phyloP scores from a whole-genome alignment of 2,329 filamentous ascomycete species.

The Verticillium isaacii region DNA sequence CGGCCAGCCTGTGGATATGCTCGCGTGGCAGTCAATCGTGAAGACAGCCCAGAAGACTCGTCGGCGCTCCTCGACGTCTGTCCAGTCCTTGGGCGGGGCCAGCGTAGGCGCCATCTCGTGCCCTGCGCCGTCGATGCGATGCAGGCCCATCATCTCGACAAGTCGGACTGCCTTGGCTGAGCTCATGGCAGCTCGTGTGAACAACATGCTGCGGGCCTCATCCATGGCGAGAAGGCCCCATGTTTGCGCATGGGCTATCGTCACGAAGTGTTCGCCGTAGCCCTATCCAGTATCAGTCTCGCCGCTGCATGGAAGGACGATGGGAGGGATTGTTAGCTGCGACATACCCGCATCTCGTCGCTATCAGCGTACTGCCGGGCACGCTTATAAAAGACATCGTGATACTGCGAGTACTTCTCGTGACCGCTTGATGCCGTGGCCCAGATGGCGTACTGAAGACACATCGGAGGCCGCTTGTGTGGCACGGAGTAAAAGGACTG shows the following conservation, averaged over 20 bases:
- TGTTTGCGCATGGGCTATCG: conserved; percentile 72
- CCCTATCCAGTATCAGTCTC: conserved; percentile 36
- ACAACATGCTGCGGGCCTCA: conserved; percentile 81
- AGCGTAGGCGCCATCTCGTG: conserved; percentile 70
- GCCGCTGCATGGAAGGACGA: too few relatives aligned
- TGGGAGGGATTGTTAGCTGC: conserved; percentile 1
- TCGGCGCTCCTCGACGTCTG: conserved; percentile 69
- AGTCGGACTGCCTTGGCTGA: conserved; percentile 66
- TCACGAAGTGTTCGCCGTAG: conserved; percentile 74
- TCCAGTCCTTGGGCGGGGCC: conserved; percentile 71
- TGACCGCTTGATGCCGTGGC: conserved; percentile 67
- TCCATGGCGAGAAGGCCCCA: conserved; percentile 72
- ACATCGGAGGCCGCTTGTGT: conserved; percentile 74
- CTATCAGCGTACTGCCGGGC: conserved; percentile 77
- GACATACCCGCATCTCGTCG: conserved; percentile 71
- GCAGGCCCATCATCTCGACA: conserved; percentile 78
- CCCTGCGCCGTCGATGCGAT: conserved; percentile 64
- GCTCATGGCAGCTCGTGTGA: conserved; percentile 82
- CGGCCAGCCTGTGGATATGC: conserved; percentile 88
- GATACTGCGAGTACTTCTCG: conserved; percentile 66
- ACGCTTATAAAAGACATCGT: conserved; percentile 76
- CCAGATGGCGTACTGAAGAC: conserved; percentile 84
- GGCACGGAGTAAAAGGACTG: conserved; percentile 68
- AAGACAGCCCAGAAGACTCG: conserved; percentile 85
- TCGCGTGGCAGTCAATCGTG: conserved; percentile 77